Percentiles rank a stretch among this genome's conserved stretches.
These are phyloP conservation scores for Cnidoscolus chayamansa DNA, from an alignment of 441 rosid species.

Conservation along the genomic window DNA sequence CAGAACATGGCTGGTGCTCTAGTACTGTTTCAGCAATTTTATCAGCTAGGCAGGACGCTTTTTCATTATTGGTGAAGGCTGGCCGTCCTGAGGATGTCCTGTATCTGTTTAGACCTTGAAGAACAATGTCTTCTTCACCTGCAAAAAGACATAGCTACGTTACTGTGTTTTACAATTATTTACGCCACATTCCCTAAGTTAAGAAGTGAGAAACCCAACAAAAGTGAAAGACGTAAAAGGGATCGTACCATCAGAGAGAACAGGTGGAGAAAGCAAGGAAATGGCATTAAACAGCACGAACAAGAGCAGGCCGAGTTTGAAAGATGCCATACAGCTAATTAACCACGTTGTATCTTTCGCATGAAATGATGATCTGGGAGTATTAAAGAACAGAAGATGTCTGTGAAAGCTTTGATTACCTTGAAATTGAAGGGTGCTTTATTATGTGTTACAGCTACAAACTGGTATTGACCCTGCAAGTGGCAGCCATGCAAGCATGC, in stretches of 20 bases:
- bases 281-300: slow-evolving; percentile 13
- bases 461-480: not conserved
- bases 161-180: no score
- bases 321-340: slow-evolving; percentile 8
- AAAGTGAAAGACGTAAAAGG: not conserved
- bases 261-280: slow-evolving; percentile 19
- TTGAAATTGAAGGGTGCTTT: not conserved
- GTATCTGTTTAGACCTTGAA: no score
- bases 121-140: no score
- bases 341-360: no score
- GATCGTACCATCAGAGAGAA: slow-evolving; percentile 5
- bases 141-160: no score
- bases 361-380: not conserved
- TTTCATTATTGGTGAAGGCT: no score
- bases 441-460: slow-evolving; percentile 11
- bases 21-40: no score
- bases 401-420: no score
- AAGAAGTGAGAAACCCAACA: not conserved
- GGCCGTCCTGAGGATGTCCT: no score
- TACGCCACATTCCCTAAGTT: no score
- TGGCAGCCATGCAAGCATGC: slow-evolving; percentile 10
- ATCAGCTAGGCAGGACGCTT: no score
- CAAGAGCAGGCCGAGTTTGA: slow-evolving; percentile 1
- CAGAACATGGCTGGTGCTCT: no score
- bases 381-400: not conserved